phyloP scores from a whole-genome alignment of 345 rosid species.

The Physaria fendleri region DNA sequence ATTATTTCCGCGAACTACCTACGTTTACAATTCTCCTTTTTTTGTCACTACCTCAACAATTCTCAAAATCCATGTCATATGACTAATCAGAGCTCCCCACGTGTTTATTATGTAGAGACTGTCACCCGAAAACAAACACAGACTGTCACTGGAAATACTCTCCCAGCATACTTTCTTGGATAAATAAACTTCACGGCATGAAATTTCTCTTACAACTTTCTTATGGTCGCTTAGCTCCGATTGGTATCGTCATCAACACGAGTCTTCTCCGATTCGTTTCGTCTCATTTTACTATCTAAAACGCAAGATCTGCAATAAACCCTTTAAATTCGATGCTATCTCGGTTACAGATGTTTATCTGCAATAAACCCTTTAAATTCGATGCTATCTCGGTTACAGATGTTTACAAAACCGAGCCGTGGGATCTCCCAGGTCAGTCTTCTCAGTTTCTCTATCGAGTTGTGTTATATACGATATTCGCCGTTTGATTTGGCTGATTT shows the following conservation, averaged over 20 bases:
- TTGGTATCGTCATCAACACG: constrained; percentile 4
- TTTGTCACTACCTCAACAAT: constrained; percentile 10
- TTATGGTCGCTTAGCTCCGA: neutral
- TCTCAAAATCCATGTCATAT: neutral
- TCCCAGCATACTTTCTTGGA: constrained; percentile 13
- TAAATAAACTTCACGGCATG: neutral
- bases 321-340: constrained; percentile 64
- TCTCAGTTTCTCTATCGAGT: neutral
- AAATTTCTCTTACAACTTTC: neutral
- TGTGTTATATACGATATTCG: neutral
- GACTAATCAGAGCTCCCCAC: constrained; percentile 2
- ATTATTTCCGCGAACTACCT: neutral
- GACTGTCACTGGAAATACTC: neutral
- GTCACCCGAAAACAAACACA: constrained; percentile 3
- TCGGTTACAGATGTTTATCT: constrained; percentile 69
- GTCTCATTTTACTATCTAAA: constrained; percentile 56
- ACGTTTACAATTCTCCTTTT: constrained; percentile 6
- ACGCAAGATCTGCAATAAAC: constrained; percentile 66
- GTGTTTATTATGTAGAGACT: neutral
- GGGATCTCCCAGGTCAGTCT: constrained; percentile 88
- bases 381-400: constrained; percentile 72
- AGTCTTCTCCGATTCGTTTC: constrained; percentile 7
- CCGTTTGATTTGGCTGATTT: neutral
- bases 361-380: constrained; percentile 57
- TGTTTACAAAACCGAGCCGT: constrained; percentile 78